Percentiles rank a stretch among this genome's conserved stretches.
Evolutionary conservation across 805 yeast species (phyloP).

Genomic region (Metschnikowia rubicola): DNA sequence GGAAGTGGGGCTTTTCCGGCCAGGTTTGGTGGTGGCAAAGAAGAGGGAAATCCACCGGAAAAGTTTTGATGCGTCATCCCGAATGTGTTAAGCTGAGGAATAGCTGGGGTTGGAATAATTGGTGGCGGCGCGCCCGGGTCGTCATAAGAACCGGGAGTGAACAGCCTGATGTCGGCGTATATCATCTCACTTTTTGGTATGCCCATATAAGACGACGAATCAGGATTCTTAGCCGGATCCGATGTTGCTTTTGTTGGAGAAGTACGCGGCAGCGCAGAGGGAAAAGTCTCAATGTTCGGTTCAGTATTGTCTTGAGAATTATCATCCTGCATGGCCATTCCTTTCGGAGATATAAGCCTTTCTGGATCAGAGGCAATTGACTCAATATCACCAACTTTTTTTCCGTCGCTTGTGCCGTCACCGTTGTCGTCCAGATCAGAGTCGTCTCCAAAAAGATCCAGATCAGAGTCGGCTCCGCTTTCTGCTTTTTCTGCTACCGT

Average conservation of each 20-base stretch:
- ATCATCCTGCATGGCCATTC: too few relatives aligned
- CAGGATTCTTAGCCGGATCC: neutral
- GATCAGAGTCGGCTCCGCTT: slow-evolving; percentile 8
- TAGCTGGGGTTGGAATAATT: slow-evolving; percentile 45
- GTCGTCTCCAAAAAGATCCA: slow-evolving; percentile 17
- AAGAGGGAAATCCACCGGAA: neutral
- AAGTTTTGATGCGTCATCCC: neutral
- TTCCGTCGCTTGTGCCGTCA: neutral
- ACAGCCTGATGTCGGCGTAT: slow-evolving; percentile 16
- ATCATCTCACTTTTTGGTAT: slow-evolving; percentile 61
- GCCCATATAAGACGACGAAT: slow-evolving; percentile 33
- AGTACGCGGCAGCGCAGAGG: neutral
- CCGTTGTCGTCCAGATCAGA: slow-evolving; percentile 13
- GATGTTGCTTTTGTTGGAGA: neutral
- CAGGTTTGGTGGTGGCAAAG: neutral
- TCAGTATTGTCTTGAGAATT: too few relatives aligned
- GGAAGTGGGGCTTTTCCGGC: neutral
- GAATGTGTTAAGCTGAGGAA: slow-evolving; percentile 25
- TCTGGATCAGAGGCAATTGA: neutral
- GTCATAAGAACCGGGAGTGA: slow-evolving; percentile 36
- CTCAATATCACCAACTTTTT: neutral
- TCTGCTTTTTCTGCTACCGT: neutral
- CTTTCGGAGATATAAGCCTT: too few relatives aligned
- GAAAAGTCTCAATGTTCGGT: too few relatives aligned
- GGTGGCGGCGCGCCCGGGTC: slow-evolving; percentile 89